phyloP scores from a whole-genome alignment of 768 basidiomycete genomes.

The Termitomyces sp. region DNA sequence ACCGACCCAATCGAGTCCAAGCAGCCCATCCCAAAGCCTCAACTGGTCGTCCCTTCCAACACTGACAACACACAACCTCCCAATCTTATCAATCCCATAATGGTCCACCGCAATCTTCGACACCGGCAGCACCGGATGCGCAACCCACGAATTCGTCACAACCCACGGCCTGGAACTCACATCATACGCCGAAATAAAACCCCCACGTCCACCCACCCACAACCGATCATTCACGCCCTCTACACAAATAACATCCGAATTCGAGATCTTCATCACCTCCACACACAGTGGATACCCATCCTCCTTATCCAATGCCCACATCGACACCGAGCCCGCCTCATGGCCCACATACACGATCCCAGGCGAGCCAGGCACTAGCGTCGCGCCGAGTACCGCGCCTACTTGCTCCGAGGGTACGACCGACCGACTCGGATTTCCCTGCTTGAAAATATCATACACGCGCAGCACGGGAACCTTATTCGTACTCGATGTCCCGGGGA shows the following conservation, averaged over 20 bases:
- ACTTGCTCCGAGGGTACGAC: slow-evolving; percentile 64
- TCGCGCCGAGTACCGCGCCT: slow-evolving; percentile 79
- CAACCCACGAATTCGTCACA: slow-evolving; percentile 84
- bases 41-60: slow-evolving; percentile 70
- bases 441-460: slow-evolving; percentile 70
- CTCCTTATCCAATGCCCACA: slow-evolving; percentile 62
- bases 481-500: slow-evolving; percentile 20
- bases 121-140: slow-evolving; percentile 67
- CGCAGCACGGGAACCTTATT: slow-evolving; percentile 70
- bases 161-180: slow-evolving; percentile 72
- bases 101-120: slow-evolving; percentile 64
- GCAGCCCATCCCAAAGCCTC: slow-evolving; percentile 85
- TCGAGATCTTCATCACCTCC: slow-evolving; percentile 75
- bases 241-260: slow-evolving; percentile 76
- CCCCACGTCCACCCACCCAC: slow-evolving; percentile 86
- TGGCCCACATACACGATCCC: slow-evolving; percentile 80
- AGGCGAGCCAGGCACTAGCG: slow-evolving; percentile 65
- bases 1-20: slow-evolving; percentile 87
- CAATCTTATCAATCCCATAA: slow-evolving; percentile 64
- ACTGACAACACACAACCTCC: slow-evolving; percentile 68
- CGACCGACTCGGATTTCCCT: slow-evolving; percentile 49
- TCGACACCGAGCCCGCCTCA: slow-evolving; percentile 82
- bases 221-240: slow-evolving; percentile 80
- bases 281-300: slow-evolving; percentile 61
- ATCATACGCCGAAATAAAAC: slow-evolving; percentile 80